These are phyloP conservation scores for Rhizoclosmatium sp. DNA, from an alignment of 192 early-diverging fungal species.

Conservation along the genomic window DNA sequence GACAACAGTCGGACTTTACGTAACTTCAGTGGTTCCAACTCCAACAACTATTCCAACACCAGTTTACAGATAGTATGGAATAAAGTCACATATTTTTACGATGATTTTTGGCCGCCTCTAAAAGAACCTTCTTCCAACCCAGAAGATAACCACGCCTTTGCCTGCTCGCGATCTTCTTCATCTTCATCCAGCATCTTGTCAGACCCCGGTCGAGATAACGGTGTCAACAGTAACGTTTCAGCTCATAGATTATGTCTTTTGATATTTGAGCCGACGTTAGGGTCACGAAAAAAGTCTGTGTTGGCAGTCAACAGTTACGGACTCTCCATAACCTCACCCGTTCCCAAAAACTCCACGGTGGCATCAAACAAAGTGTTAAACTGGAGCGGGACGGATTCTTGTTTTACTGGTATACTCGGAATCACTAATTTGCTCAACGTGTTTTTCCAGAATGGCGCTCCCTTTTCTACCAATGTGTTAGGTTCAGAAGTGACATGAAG, in stretches of 20 bases:
- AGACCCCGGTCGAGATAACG: constrained; percentile 30
- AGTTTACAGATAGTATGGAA: not conserved
- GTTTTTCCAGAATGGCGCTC: not conserved
- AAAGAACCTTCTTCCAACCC: constrained; percentile 18
- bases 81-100: too few species aligned
- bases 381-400: not conserved
- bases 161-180: constrained; percentile 33
- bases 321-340: too few species aligned
- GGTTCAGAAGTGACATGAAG: not conserved
- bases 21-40: not conserved
- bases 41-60: not conserved
- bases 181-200: constrained; percentile 32
- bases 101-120: not conserved
- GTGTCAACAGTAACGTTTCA: constrained; percentile 12
- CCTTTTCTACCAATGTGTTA: not conserved
- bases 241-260: constrained; percentile 18
- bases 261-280: constrained; percentile 16
- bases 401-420: not conserved
- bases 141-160: constrained; percentile 12
- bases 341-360: not conserved
- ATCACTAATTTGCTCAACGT: not conserved
- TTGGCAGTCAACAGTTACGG: not conserved
- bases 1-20: not conserved
- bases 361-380: constrained; percentile 22
- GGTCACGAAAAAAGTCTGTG: constrained; percentile 9